Evolutionary conservation across 345 rosid genomes (phyloP), one percentile per base, ranked within the genome.

Genomic region (Euclidium syriacum): DNA sequence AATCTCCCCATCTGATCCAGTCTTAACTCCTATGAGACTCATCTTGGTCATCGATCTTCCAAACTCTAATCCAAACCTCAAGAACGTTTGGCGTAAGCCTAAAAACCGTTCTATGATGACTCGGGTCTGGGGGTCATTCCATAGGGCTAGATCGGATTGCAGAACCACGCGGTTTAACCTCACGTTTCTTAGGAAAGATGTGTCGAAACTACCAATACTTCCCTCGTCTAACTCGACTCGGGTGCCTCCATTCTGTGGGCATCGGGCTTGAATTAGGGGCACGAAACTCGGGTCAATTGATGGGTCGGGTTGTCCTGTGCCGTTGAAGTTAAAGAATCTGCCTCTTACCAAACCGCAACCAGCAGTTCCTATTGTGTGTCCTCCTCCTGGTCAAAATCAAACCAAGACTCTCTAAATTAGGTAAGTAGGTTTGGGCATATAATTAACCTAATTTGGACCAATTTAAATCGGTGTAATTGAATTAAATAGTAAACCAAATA

Each of bases 41-140:
- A 84, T 84, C 74, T 77, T 84, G 11, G 65, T 68, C 86, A 84
- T 84, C 6, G 90, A 64, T 30, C 25, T 67, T 6, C 72, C 80
- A 5, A 84, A 84, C 71, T 84, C 81, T 3, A 25, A 29, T 42
- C 72, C 67, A n/a, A 79, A 84, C 2, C 32, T 42, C 59, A 64
- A 14, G 7, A 52, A 58, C 16, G 75, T 70, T 15, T 40, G 29
- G 10, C 78, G 52, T 11, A 73, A 22, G 8, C 73, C 70, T 14
- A 65, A 53, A 22, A 77, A 58, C 1, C 78, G 39, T 32, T 70
- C 67, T 19, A 73, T 52, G 34, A 73, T 4, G 30, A 23, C 52
- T 66, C 60, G 54, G 10, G 81, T 73, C 43, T 72, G 64, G 24
- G 52, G 18, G 18, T 77, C 81, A 2, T 6, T 61, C 81, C 81